Evolutionary conservation across 805 yeast species (phyloP).

Genomic region (Ogataea paraovalis): DNA sequence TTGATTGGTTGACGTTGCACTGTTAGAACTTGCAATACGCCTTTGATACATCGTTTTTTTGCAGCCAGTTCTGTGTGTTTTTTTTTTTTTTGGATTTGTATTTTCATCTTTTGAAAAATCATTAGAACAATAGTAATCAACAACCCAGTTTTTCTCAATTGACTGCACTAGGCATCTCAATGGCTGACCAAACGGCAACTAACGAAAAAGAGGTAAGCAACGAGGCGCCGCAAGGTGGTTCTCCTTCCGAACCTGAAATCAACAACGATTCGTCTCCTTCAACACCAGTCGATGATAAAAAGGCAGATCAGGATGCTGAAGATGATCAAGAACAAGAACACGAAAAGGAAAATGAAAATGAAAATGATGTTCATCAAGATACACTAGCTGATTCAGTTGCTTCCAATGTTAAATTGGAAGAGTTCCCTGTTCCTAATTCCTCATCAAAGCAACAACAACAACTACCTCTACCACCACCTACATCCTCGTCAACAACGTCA

Average conservation of each 20-base stretch:
- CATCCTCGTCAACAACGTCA: not conserved
- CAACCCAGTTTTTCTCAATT: no score
- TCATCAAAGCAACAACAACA: not conserved
- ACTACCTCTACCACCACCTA: not conserved
- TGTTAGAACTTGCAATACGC: no score
- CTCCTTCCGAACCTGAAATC: not conserved
- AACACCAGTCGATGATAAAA: not conserved
- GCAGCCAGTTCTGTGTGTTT: no score
- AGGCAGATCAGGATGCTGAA: not conserved
- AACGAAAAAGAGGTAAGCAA: not conserved
- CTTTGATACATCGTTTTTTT: no score
- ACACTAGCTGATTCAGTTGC: no score
- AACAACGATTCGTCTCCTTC: not conserved
- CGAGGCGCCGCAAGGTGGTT: constrained; percentile 1
- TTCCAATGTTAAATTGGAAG: not conserved
- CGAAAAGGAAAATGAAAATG: not conserved
- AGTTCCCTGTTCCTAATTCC: not conserved
- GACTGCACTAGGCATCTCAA: not conserved
- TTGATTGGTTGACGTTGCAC: not conserved
- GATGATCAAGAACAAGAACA: not conserved
- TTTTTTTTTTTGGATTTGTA: no score
- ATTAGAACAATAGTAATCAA: no score
- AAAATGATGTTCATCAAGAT: no score
- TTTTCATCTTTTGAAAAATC: no score
- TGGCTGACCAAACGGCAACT: not conserved